These are phyloP conservation scores for Iris pallida DNA, from an alignment of 116 monocot genomes.

Conservation along the genomic window DNA sequence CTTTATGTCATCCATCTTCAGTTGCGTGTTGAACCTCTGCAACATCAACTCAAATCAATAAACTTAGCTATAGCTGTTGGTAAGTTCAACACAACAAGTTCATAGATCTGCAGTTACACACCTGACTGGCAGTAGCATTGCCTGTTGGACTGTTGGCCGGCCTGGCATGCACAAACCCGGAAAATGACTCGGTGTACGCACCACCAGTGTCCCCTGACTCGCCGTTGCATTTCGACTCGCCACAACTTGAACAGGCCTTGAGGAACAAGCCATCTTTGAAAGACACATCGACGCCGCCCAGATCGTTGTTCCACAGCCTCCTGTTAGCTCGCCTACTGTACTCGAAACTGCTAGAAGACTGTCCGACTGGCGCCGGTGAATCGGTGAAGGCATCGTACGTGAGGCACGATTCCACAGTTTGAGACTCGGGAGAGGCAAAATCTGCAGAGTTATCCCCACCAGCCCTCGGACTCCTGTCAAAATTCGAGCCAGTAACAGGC, in stretches of 20 bases:
- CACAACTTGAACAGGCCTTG: conserved; percentile 17
- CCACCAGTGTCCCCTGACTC: conserved; percentile 6
- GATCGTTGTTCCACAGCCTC: conserved; percentile 57
- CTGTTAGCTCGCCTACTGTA: conserved; percentile 39
- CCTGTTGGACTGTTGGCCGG: conserved; percentile 2
- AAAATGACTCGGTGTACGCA: conserved; percentile 34
- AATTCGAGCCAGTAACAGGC: conserved; percentile 32
- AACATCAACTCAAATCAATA: conserved; percentile 9
- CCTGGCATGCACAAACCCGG: conserved; percentile 46
- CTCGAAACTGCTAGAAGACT: conserved; percentile 32
- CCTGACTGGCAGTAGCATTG: conserved; percentile 46
- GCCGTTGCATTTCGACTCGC: conserved; percentile 13
- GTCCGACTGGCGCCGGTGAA: conserved; percentile 47
- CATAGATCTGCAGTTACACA: conserved; percentile 4
- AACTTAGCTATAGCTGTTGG: neutral
- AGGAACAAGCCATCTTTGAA: conserved; percentile 67
- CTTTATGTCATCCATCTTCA: conserved; percentile 45
- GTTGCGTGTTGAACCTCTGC: conserved; percentile 32
- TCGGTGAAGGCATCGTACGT: conserved; percentile 29
- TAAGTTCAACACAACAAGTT: neutral
- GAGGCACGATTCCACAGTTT: conserved; percentile 60
- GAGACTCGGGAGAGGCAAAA: conserved; percentile 73
- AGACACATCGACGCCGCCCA: conserved; percentile 59
- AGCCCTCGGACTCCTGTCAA: conserved; percentile 25
- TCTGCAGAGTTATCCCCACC: conserved; percentile 8